phyloP scores from a whole-genome alignment of 441 rosid genomes.

The Biscutella laevigata region DNA sequence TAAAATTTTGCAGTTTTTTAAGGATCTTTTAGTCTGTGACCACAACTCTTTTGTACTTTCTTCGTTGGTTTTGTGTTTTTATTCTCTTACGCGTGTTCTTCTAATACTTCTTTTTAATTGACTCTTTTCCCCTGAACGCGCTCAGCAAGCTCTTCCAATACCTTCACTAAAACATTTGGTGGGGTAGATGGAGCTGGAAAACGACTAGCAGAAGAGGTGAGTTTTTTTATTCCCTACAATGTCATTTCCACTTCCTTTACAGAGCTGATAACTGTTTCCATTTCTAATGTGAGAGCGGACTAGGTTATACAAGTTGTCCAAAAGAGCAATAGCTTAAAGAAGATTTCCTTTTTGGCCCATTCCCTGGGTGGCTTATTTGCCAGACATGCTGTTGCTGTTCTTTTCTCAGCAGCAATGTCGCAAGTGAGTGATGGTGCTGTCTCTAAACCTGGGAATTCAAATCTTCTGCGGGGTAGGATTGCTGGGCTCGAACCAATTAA shows the following conservation, averaged over 20 bases:
- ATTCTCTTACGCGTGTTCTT: neutral
- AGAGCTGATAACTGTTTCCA: conserved; percentile 7
- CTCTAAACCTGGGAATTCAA: conserved; percentile 26
- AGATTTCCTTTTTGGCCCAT: conserved; percentile 85
- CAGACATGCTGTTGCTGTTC: conserved; percentile 66
- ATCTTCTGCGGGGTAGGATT: conserved; percentile 45
- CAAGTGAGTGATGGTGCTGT: conserved; percentile 22
- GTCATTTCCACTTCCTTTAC: neutral
- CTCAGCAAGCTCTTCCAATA: conserved; percentile 78
- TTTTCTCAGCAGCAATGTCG: conserved; percentile 37
- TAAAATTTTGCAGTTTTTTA: neutral
- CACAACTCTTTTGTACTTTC: neutral
- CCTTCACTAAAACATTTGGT: conserved; percentile 63
- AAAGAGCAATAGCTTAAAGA: conserved; percentile 57
- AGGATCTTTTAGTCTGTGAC: neutral
- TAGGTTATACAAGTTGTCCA: conserved; percentile 65
- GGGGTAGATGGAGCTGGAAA: conserved; percentile 90
- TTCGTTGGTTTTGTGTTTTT: neutral
- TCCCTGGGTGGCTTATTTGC: conserved; percentile 97
- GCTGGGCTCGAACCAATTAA: conserved; percentile 83
- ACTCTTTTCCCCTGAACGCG: conserved; percentile 4
- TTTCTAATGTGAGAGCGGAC: conserved; percentile 17
- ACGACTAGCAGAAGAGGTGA: conserved; percentile 83
- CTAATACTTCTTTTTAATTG: neutral
- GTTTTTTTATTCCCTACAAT: conserved; percentile 20